These are phyloP conservation scores for Xanthoconium separans DNA, from an alignment of 1,284 basidiomycete species.

Conservation along the genomic window DNA sequence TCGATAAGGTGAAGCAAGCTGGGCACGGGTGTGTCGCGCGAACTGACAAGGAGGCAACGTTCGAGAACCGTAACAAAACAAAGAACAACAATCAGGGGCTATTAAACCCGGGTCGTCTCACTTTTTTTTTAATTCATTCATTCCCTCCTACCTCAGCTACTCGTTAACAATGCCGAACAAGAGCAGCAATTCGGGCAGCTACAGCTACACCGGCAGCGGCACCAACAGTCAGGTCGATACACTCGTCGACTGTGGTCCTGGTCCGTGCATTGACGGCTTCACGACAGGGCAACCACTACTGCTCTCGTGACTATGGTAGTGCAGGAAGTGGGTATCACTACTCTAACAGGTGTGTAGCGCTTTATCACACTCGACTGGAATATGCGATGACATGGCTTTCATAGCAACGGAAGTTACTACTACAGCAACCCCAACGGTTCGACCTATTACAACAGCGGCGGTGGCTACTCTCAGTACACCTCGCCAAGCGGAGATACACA, in stretches of 20 bases:
- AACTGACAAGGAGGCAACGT: background rate
- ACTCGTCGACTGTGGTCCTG: background rate
- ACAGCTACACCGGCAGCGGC: conserved; percentile 46
- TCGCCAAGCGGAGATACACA: conserved; percentile 42
- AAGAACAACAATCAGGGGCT: conserved; percentile 8
- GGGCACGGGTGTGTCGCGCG: too few relatives aligned
- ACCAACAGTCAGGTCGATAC: conserved; percentile 47
- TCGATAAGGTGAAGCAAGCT: too few relatives aligned
- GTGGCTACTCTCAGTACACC: conserved; percentile 51
- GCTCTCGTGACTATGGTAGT: conserved; percentile 44
- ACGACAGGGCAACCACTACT: conserved; percentile 56
- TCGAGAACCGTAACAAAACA: conserved; percentile 10
- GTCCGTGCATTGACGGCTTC: background rate
- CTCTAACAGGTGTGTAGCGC: conserved; percentile 45
- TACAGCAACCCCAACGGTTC: conserved; percentile 61
- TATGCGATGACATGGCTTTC: background rate
- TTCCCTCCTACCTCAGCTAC: background rate
- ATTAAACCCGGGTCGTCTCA: conserved; percentile 6
- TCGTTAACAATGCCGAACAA: conserved; percentile 19
- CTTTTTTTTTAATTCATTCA: background rate
- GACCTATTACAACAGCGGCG: conserved; percentile 54
- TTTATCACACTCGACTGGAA: background rate
- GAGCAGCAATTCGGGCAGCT: conserved; percentile 26
- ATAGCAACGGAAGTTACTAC: conserved; percentile 57
- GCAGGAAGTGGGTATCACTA: conserved; percentile 53